These are phyloP conservation scores for Neoarthrinium moseri DNA, from an alignment of 2,329 filamentous ascomycete genomes.

Conservation along the genomic window DNA sequence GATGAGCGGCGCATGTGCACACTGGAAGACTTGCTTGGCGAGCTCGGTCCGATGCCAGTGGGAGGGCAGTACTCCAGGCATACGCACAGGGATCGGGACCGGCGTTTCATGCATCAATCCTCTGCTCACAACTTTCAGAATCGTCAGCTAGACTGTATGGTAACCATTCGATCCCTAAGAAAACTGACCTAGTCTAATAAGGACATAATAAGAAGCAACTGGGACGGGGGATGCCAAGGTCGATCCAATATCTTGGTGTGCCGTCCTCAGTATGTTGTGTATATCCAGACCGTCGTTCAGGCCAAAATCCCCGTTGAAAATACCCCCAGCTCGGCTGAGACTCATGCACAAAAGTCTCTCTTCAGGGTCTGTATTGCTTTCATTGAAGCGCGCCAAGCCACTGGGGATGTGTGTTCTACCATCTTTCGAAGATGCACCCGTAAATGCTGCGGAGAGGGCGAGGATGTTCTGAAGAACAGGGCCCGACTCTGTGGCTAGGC, in stretches of 20 bases:
- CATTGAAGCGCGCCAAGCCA: too few species aligned
- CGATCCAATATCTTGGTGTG: too few species aligned
- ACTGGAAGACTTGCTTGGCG: slow-evolving; percentile 13
- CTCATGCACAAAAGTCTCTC: not conserved
- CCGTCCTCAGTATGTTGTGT: too few species aligned
- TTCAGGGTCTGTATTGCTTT: not conserved
- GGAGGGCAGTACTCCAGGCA: slow-evolving; percentile 5
- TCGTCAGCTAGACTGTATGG: not conserved
- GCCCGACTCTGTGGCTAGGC: slow-evolving; percentile 24
- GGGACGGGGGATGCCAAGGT: too few species aligned
- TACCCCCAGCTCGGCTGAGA: not conserved
- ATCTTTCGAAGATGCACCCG: not conserved
- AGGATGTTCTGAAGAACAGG: slow-evolving; percentile 26
- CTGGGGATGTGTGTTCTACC: not conserved
- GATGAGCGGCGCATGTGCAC: slow-evolving; percentile 24
- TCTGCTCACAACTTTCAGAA: slow-evolving; percentile 3
- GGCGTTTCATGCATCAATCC: slow-evolving; percentile 9
- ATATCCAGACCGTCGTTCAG: not conserved
- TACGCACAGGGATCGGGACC: not conserved
- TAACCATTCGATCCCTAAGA: not conserved
- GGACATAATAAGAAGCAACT: not conserved
- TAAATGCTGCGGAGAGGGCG: not conserved
- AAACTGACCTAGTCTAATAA: slow-evolving; percentile 9
- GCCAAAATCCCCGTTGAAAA: not conserved
- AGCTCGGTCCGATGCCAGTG: slow-evolving; percentile 12